phyloP scores from a whole-genome alignment of 1,284 basidiomycete species.

The Macrocybe sp. region DNA sequence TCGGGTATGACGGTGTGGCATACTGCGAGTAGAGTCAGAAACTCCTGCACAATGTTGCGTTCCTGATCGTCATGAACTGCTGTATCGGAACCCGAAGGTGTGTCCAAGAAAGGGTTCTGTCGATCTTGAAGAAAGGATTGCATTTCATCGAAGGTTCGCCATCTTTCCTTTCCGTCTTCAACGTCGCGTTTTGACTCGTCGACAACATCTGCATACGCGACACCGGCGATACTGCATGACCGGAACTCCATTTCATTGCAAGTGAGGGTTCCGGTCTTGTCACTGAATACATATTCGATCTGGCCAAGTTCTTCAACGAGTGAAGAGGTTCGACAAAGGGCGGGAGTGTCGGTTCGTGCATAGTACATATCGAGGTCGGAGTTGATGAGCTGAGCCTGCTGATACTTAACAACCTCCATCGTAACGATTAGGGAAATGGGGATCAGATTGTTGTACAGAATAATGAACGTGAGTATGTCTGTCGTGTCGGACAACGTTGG shows the following conservation, averaged over 20 bases:
- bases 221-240: constrained; percentile 86
- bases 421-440: constrained; percentile 99
- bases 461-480: constrained; percentile 98
- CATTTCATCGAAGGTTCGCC: constrained; percentile 77
- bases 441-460: constrained; percentile 98
- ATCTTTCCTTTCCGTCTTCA: constrained; percentile 63
- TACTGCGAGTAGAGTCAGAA: constrained; percentile 87
- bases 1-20: constrained; percentile 99
- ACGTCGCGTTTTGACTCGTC: constrained; percentile 75
- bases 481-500: constrained; percentile 9
- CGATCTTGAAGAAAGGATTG: constrained; percentile 44
- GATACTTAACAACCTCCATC: constrained; percentile 99
- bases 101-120: constrained; percentile 53
- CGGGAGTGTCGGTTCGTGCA: constrained; percentile 90
- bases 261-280: constrained; percentile 97
- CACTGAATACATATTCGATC: constrained; percentile 98
- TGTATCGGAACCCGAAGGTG: constrained; percentile 31
- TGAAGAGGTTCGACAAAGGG: constrained; percentile 93
- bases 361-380: constrained; percentile 98
- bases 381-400: constrained; percentile 97
- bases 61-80: constrained; percentile 33
- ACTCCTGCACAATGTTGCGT: constrained; percentile 72
- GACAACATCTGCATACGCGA: constrained; percentile 85
- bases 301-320: constrained; percentile 98
- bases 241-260: constrained; percentile 99